Evolutionary conservation across 2,329 filamentous ascomycete species (phyloP), one percentile per base, ranked within the genome.

Genomic region (Penicillium frequentans): DNA sequence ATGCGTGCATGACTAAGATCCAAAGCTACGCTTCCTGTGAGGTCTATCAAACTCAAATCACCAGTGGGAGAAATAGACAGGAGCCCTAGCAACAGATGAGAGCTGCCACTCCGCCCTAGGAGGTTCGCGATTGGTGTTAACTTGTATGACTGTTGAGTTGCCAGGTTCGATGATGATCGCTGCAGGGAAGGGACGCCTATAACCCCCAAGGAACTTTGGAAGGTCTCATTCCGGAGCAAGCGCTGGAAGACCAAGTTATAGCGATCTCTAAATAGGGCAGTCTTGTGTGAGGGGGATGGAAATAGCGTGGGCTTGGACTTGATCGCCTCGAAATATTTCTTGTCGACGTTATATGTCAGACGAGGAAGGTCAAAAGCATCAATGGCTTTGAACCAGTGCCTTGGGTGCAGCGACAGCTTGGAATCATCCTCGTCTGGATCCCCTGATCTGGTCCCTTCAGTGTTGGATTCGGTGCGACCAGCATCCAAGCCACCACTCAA

Each of bases 161-260:
- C 56, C 60, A 80, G 62, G 13, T 79, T 77, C 4, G 88, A 87
- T 4, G 84, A 80, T 8, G 86, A 86, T 42, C 84, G 81, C 60
- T 81, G 82, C 2, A 87, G 75, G 1, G 82, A 79, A 23, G 80
- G 77, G n/a, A 76, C 75, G 50, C 78, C 82, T 14, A 83, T 82
- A 2, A 83, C 82, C 8, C 88, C 85, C 54, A 96, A 86, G 1
- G 92, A 91, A 21, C 86, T 86, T 72, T 97, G 93, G 67, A 99
- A 99, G 21, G 90, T 88, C 74, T 97, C 92, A 70, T 97, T 97
- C 49, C 95, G 88, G 42, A 98, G 84, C 19, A 98, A 84, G 19
- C 95, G 88, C 73, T 98, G 93, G 72, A 97, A 90, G 50, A 98
- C 89, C 54, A 98, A 84, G 67, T 96, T 90, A 73, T 96, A 98